phyloP scores from a whole-genome alignment of 2,329 filamentous ascomycete species.

The Epicoccum sorghinum region DNA sequence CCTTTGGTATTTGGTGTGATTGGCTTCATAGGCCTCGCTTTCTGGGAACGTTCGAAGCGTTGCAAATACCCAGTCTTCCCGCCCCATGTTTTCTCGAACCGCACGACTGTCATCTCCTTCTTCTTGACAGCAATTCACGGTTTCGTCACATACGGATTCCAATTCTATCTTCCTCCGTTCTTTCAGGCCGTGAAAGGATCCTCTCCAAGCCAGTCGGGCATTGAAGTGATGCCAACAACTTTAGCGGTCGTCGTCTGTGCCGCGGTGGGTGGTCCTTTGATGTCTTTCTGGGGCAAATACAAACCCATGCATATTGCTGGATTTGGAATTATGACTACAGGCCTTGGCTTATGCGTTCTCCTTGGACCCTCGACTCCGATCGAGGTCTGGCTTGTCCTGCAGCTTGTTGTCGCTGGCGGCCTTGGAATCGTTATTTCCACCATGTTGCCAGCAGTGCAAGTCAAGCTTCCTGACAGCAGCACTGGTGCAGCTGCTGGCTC shows the following conservation, averaged over 20 bases:
- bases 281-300: constrained; percentile 33
- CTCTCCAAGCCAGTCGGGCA: constrained; percentile 29
- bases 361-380: constrained; percentile 20
- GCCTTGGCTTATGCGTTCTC: constrained; percentile 25
- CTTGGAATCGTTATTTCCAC: constrained; percentile 35
- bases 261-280: constrained; percentile 27
- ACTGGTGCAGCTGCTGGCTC: constrained; percentile 31
- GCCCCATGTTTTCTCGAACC: constrained; percentile 52
- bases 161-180: constrained; percentile 37
- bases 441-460: constrained; percentile 40
- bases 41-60: constrained; percentile 48
- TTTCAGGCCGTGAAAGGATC: constrained; percentile 38
- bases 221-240: constrained; percentile 37
- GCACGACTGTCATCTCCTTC: constrained; percentile 48
- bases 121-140: constrained; percentile 39
- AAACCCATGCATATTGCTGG: constrained; percentile 36
- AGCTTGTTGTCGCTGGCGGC: constrained; percentile 32
- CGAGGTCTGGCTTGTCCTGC: constrained; percentile 29
- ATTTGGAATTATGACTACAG: constrained; percentile 29
- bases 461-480: constrained; percentile 30
- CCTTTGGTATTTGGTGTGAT: constrained; percentile 54
- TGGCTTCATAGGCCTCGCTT: constrained; percentile 47
- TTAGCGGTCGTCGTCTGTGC: constrained; percentile 32
- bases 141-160: constrained; percentile 35
- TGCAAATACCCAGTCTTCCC: constrained; percentile 49